Evolutionary conservation across 495 filamentous ascomycete genomes (phyloP), one percentile per base, ranked within the genome.

Genomic region (Alectoria sarmentosa): DNA sequence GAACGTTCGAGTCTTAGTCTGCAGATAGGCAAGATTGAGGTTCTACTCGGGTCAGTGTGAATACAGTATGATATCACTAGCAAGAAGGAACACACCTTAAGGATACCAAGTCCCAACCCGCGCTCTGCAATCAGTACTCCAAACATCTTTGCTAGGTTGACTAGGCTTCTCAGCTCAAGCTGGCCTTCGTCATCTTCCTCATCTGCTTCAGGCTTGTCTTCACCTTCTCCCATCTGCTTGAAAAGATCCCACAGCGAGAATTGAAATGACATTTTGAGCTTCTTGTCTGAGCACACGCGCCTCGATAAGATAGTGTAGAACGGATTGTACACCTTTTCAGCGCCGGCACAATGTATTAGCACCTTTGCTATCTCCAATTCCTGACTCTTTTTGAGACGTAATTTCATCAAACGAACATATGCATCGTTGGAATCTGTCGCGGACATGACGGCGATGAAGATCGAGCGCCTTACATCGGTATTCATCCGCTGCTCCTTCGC

Each of bases 401-500:
- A 82, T 69, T 95, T 96, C 65, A 86, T 76, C 3, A 98, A 78
- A 13, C 89, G 86, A 5, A 84, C 71, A 66, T 90, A 84, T 0
- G 92, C 94, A 72, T 97, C 91, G 64, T 89, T 84, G 74, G 82
- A 92, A 72, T 98, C 93, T 6, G 80, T 81, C 4, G 91, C 90
- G n/a, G 90, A 91, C 80, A 96, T 87, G 66, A 97, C 84, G 38
- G 91, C 84, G 30, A 95, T 82, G 72, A 98, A 98, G 65, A 98
- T 96, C 11, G 90, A 90, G 39, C 92, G 88, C 32, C 95, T 88
- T 48, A 96, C 82, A 68, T 93, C 90, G 0, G 95, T 98, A 73
- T 97, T 97, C 90, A 98, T 96, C 14, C 90, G 84, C 56, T 96
- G 89, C 61, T 90, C 84, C 64, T 82, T 83, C 14, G 95, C 93